Evolutionary conservation across 768 basidiomycete species (phyloP), one percentile per base, ranked within the genome.

Genomic region (Crassisporium funariophilum): DNA sequence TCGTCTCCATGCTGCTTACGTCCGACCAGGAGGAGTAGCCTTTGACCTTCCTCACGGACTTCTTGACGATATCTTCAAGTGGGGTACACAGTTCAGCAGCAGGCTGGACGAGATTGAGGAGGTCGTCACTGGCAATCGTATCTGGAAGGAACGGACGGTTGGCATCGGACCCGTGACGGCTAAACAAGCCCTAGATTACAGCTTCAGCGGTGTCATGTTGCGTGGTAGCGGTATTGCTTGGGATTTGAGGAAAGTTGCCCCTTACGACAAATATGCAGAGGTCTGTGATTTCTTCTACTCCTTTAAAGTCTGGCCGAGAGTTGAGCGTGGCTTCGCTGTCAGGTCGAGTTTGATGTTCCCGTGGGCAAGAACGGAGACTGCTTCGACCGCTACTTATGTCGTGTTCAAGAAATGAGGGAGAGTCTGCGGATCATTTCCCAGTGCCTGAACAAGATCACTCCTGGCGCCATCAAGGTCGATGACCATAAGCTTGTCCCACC

Each of bases 341-440:
- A 90, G 86, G 94, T 98, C 57, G 95, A 98, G 59, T 98, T 98
- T 60, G 95, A 98, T 54, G 72, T 99, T 41, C 95, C 95, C n/a
- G 84, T 98, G 23, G 95, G 95, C 47, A 86, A 83, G 77, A 92
- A 94, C 54, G 95, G 95, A 29, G 95, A 99, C 64, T 98, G 95
- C 72, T 99, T 95, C 63, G 94, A 98, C 71, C 88, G 95, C 35
- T 98, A 98, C 68, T 75, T 98, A 33, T 98, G 95, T 67, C 88
- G 95, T 71, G 90, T 98, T 6, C 95, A 99, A 66, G 95, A 99
- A 68, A 95, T 98, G 88, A 79, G 95, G 57, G 95, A 99, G 74
- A 89, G 86, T 46, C 70, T 99, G 57, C 77, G 81, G 20, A 99
- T 99, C 66, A 84, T 99, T 59, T 72, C 77, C 55, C 92, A 97